phyloP scores from a whole-genome alignment of 441 rosid genomes.

The Syzygium syzygioides region DNA sequence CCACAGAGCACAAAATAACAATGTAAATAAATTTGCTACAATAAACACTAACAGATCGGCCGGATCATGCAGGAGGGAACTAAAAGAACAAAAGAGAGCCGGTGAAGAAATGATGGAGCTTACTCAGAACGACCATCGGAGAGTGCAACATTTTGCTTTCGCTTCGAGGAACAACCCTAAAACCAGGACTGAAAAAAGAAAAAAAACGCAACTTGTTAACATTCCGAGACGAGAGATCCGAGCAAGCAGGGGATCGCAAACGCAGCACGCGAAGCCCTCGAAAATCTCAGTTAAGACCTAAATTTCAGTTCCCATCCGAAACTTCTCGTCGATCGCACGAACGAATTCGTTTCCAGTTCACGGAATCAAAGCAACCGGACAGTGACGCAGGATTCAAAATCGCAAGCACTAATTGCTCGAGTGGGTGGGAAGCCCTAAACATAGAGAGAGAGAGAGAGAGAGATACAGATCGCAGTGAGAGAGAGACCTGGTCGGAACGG shows the following conservation, averaged over 20 bases:
- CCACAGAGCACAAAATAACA: background rate
- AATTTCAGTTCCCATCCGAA: background rate
- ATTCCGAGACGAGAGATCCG: background rate
- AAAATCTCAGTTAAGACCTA: background rate
- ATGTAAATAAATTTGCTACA: background rate
- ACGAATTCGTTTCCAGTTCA: background rate
- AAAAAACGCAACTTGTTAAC: background rate
- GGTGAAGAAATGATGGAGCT: background rate
- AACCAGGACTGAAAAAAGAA: background rate
- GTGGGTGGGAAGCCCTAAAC: background rate
- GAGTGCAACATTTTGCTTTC: constrained; percentile 2
- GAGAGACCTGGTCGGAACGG: background rate
- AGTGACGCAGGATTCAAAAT: background rate
- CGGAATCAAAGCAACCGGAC: background rate
- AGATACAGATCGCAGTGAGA: background rate
- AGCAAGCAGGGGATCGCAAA: background rate
- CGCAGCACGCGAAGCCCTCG: background rate
- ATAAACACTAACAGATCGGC: background rate
- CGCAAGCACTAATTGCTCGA: background rate
- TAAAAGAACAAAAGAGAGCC: background rate
- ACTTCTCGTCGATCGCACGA: background rate
- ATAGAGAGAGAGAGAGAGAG: background rate
- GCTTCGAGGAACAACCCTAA: background rate
- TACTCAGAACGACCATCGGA: constrained; percentile 16
- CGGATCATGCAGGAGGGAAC: background rate